A percentile compares a stretch with the other conserved stretches of the same genome.
Conservation (phyloP, 352 stramenopile species). For the Phytophthora citrophthora region DNA sequence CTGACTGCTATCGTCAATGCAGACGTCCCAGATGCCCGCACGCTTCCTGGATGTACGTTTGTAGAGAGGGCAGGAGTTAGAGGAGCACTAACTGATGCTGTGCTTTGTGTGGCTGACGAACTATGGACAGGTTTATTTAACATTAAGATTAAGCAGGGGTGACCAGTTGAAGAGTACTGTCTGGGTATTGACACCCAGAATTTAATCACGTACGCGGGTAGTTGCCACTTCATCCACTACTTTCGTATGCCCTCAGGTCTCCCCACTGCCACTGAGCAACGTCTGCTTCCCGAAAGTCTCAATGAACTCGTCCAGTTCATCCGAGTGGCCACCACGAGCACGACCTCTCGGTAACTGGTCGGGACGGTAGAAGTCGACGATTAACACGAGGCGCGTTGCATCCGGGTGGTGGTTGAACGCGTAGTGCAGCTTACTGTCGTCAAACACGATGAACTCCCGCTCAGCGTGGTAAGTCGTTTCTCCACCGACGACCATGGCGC, state of each 20-base stretch:
- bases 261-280: slow-evolving; percentile 25
- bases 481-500: slow-evolving; percentile 79
- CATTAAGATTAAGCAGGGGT: slow-evolving; percentile 88
- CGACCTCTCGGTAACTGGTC: slow-evolving; percentile 79
- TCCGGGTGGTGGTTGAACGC: slow-evolving; percentile 82
- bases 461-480: slow-evolving; percentile 76
- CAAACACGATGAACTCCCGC: slow-evolving; percentile 88
- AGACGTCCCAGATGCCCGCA: slow-evolving; percentile 92
- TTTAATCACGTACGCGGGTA: slow-evolving; percentile 17
- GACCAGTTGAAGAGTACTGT: slow-evolving; percentile 28
- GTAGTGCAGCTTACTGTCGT: slow-evolving; percentile 92
- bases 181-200: slow-evolving; percentile 1
- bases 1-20: slow-evolving; percentile 96
- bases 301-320: slow-evolving; percentile 92
- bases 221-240: slow-evolving; percentile 4
- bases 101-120: background rate
- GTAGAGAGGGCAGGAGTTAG: background rate
- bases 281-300: slow-evolving; percentile 73
- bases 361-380: slow-evolving; percentile 89
- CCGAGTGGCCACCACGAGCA: slow-evolving; percentile 83
- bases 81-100: slow-evolving; percentile 2
- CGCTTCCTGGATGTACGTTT: slow-evolving; percentile 90
- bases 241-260: slow-evolving; percentile 14
- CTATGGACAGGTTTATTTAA: slow-evolving; percentile 88
- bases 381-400: slow-evolving; percentile 79